Base-by-base conservation (phyloP, 2,329 filamentous ascomycete species). In the Macrophomina tecta region DNA sequence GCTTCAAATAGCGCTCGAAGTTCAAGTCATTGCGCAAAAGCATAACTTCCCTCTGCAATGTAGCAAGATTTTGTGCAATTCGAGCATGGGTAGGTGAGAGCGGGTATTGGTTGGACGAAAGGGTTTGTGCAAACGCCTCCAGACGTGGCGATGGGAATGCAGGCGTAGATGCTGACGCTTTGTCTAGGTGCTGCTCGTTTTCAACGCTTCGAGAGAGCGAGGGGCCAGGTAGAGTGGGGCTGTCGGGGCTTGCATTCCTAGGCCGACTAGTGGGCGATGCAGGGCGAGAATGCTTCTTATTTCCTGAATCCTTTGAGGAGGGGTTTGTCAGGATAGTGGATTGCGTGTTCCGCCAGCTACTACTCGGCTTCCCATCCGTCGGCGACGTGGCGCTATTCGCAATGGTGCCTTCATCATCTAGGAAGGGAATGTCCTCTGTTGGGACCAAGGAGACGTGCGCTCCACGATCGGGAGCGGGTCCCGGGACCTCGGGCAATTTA, bases 1-100 rank as follows among this genome's bases (percentile, higher is more conserved):
- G 88, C 75, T 94, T 94, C 72, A 94, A 85, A 77, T 93, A 94
- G 32, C 91, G 85, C 76, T 95, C 92, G 73, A 94, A 95, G 70
- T 91, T 91, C 51, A 95, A 82, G 72, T 95, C 91, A 69, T 94
- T 95, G 52, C 90, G 88, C 11, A 95, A 78, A 2, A 94, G 80
- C 64, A 93, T 85, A n/a, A 93, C 86, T 72, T 93, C 90, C 49
- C 90, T 86, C 70, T 92, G 89, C 3, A 95, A 80, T 84, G 76
- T 75, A 6, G 77, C 74, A 70, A 79, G 75, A 60, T 73, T 79
- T 40, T 78, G 74, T n/a, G 70, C 74, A 6, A 77, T 73, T 48
- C 75, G 75, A 7, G 76, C 75, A 40, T 75, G 72, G 3, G 72
- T 69, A n/a, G 73, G 72, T 0, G 76, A 73, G 11, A 67, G 71